These are phyloP conservation scores for Mortierella claussenii DNA, from an alignment of 192 early-diverging fungal genomes.

Conservation along the genomic window DNA sequence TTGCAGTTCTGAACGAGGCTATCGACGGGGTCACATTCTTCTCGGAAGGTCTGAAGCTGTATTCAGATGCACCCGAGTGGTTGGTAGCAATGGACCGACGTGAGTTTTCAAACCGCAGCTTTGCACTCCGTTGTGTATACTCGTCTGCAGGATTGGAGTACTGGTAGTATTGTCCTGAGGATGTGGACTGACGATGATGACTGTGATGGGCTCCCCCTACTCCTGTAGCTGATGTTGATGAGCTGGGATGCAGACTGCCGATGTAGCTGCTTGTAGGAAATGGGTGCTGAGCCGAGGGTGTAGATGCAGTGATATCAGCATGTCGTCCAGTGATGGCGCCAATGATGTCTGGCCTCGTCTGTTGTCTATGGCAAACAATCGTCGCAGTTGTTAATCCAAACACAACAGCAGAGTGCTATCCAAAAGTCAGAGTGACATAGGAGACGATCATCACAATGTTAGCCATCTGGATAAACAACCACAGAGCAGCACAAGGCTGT, in stretches of 20 bases:
- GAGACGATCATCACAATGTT: too few relatives aligned
- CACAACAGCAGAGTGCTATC: constrained; percentile 56
- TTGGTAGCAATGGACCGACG: constrained; percentile 31
- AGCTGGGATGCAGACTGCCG: background rate
- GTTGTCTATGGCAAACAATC: constrained; percentile 54
- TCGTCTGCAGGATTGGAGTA: constrained; percentile 41
- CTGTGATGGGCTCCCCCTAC: background rate
- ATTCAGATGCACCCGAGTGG: constrained; percentile 36
- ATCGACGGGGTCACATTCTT: constrained; percentile 31
- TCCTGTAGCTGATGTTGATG: constrained; percentile 3
- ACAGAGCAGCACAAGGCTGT: too few relatives aligned
- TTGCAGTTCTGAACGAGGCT: constrained; percentile 26
- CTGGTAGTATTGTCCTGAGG: constrained; percentile 42
- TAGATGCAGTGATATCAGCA: constrained; percentile 20
- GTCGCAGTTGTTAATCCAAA: constrained; percentile 60
- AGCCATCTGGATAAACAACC: too few relatives aligned
- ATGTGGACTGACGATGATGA: constrained; percentile 18
- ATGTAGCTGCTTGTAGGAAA: background rate
- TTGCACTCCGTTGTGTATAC: constrained; percentile 23
- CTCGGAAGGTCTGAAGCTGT: constrained; percentile 15
- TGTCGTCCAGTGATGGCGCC: constrained; percentile 44
- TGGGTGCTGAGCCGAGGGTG: constrained; percentile 29
- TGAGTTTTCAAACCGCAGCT: constrained; percentile 26
- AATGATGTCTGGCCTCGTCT: constrained; percentile 49
- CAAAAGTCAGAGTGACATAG: too few relatives aligned